phyloP scores from a whole-genome alignment of 768 basidiomycete genomes.

The Kwoniella europaea region DNA sequence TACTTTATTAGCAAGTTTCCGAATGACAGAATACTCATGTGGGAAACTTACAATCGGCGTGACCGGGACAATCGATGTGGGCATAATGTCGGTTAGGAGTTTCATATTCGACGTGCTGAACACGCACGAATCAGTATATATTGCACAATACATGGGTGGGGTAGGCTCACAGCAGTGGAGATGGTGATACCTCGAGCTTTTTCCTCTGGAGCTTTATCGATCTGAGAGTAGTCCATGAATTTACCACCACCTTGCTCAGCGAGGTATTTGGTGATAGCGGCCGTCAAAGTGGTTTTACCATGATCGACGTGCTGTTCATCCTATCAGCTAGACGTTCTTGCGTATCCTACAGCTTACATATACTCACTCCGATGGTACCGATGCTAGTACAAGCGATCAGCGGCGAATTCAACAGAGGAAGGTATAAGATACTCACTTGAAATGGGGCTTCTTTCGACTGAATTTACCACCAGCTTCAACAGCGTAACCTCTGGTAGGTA shows the following conservation, averaged over 20 bases:
- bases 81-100: conserved; percentile 88
- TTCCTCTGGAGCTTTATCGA: conserved; percentile 99
- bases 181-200: conserved; percentile 99
- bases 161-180: conserved; percentile 71
- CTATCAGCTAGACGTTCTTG: neutral
- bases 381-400: conserved; percentile 45
- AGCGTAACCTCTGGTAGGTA: conserved; percentile 44
- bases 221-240: conserved; percentile 95
- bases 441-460: conserved; percentile 58
- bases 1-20: neutral
- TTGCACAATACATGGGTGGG: neutral
- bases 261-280: conserved; percentile 78
- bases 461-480: conserved; percentile 57
- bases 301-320: conserved; percentile 59
- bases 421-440: conserved; percentile 55
- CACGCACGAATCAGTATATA: neutral
- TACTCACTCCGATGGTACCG: conserved; percentile 59
- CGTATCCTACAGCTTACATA: neutral
- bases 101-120: conserved; percentile 91
- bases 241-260: conserved; percentile 70
- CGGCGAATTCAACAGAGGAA: neutral
- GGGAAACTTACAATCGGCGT: conserved; percentile 40
- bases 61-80: conserved; percentile 91
- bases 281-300: conserved; percentile 60
- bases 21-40: conserved; percentile 60